phyloP scores from a whole-genome alignment of 169 alveolate genomes.

The Plasmodium inui region DNA sequence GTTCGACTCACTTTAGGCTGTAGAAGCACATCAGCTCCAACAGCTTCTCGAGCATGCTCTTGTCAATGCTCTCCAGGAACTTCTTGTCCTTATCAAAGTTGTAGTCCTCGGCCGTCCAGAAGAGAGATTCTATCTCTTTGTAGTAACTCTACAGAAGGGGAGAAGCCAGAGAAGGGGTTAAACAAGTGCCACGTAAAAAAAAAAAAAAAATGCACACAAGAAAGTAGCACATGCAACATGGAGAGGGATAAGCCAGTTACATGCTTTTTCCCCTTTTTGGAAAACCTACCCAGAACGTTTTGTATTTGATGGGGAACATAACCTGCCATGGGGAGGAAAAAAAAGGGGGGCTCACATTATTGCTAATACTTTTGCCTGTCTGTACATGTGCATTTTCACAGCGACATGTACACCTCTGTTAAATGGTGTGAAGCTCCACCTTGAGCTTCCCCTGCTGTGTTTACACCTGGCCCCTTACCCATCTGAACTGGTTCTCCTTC shows the following conservation, averaged over 20 bases:
- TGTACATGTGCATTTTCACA: neutral
- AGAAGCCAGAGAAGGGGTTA: neutral
- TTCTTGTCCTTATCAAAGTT: conserved; percentile 86
- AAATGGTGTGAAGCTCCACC: neutral
- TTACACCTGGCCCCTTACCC: conserved; percentile 75
- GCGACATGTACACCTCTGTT: neutral
- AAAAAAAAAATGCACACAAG: neutral
- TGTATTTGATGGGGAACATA: conserved; percentile 90
- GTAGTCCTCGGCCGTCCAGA: conserved; percentile 92
- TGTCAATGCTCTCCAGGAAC: conserved; percentile 55
- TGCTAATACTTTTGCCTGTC: neutral
- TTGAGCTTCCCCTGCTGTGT: neutral
- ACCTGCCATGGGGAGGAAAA: conserved; percentile 10
- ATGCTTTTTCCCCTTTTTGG: neutral
- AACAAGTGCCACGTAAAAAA: neutral
- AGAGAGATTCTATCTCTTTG: conserved; percentile 88
- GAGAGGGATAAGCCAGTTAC: neutral
- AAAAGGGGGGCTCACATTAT: neutral
- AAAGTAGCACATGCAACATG: neutral
- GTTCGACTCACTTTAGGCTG: conserved; percentile 50
- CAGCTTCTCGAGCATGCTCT: conserved; percentile 52
- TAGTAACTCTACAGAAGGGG: conserved; percentile 80
- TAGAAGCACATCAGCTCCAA: conserved; percentile 73
- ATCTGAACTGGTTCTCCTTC: conserved; percentile 89
- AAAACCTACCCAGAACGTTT: conserved; percentile 86